These are phyloP conservation scores for Periconia sp. DNA, from an alignment of 2,329 filamentous ascomycete species.

Conservation along the genomic window DNA sequence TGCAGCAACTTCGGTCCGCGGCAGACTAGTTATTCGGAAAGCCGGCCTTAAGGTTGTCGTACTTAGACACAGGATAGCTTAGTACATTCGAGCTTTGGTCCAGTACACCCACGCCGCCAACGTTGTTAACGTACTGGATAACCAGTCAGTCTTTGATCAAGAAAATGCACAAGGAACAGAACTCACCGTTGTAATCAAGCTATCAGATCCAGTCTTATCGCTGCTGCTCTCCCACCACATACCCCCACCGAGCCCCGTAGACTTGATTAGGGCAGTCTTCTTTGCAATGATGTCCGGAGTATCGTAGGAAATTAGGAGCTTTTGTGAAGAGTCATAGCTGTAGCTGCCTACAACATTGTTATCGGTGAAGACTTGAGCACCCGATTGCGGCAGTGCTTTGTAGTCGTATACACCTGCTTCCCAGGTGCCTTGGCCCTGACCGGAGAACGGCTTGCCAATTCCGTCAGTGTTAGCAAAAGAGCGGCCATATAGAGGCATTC, in stretches of 20 bases:
- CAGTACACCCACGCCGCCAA: slow-evolving; percentile 62
- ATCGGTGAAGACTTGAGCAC: slow-evolving; percentile 30
- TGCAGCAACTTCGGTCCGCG: too few relatives aligned
- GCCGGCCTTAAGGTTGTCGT: slow-evolving; percentile 67
- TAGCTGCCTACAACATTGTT: slow-evolving; percentile 31
- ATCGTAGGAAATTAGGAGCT: slow-evolving; percentile 41
- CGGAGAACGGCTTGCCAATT: slow-evolving; percentile 37
- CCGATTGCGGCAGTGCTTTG: slow-evolving; percentile 39
- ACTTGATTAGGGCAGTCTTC: slow-evolving; percentile 34
- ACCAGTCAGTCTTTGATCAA: slow-evolving; percentile 2
- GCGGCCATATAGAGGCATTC: slow-evolving; percentile 47
- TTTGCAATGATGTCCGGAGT: slow-evolving; percentile 37
- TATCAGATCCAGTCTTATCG: slow-evolving; percentile 39
- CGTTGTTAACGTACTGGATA: slow-evolving; percentile 54
- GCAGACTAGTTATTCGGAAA: slow-evolving; percentile 30
- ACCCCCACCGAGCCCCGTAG: slow-evolving; percentile 39
- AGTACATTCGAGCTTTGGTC: slow-evolving; percentile 65
- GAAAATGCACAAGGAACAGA: slow-evolving; percentile 4
- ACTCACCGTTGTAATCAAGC: slow-evolving; percentile 41
- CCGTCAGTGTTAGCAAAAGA: slow-evolving; percentile 42
- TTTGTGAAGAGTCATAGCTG: slow-evolving; percentile 33
- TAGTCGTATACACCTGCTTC: slow-evolving; percentile 46
- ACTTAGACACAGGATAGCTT: slow-evolving; percentile 69
- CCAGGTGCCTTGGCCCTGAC: slow-evolving; percentile 41
- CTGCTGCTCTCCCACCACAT: slow-evolving; percentile 48